Evolutionary conservation across 306 rosid genomes (phyloP), one percentile per base, ranked within the genome.

Genomic region (Purshia tridentata): DNA sequence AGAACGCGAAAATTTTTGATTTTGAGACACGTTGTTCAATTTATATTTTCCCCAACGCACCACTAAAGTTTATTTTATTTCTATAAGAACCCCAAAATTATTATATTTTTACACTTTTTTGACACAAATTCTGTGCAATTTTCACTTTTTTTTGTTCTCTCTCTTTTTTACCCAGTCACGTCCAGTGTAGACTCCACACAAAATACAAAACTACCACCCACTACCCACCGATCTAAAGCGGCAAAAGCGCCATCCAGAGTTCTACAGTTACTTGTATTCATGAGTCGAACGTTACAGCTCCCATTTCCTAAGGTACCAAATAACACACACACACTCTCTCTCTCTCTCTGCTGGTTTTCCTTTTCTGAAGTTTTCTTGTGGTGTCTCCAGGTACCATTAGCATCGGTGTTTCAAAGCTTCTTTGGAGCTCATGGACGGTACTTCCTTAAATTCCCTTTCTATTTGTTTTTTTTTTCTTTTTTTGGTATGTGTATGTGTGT

Each of bases 401-500:
- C 71, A 8, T 73, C 82, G 42, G 70, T 54, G 61, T 62, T 75
- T 73, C 89, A 70, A 63, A 62, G 35, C 23, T 54, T 77, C 41
- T 59, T 64, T 64, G 77, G 76, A 63, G n/a, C 74, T 70, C 70
- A 85, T 87, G 92, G 84, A 78, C 75, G 87, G 87, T 87, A 70
- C 59, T 70, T 71, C 41, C 60, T 39, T 67, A 23, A 41, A 53
- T n/a, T 8, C 39, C 9, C 16, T 41, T 63, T 46, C 47, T 4
- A 20, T 12, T 42, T 13, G 4, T 35, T 67, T 29, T 35, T 7
- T 9, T 3, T 6, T 19, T 65, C 0, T 18, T 51, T 40, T 16
- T 41, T 62, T 40, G 7, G 3, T 16, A 2, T 0, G 49, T 8
- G 67, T 3, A 0, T 4, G 12, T 9, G 4, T 63, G 15, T 63